Base-by-base conservation (phyloP, 73 alveolate species). In the Urostyla sp. region DNA sequence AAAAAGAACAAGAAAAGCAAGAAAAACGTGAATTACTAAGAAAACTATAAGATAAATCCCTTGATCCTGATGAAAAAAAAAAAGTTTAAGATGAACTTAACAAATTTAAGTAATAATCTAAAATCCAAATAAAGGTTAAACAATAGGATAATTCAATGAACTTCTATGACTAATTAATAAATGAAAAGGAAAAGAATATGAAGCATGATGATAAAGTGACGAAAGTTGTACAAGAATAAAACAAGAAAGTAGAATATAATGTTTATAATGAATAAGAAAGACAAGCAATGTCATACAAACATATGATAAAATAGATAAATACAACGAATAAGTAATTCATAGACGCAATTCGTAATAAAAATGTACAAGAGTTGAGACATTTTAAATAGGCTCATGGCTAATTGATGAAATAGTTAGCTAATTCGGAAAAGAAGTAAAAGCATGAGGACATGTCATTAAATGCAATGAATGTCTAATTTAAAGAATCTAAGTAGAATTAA, bases 81-180 rank as follows among this genome's bases (percentile, higher is more conserved):
- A 69, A 69, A 28, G 35, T 28, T 1, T 37, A 48, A 30, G 67
- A 18, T 23, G 48, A 49, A 27, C 36, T 69, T 2, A 54, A 69
- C 20, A 1, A 1, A 8, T 6, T 48, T 11, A 45, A 30, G 10
- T 46, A 69, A 45, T 43, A 40, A n/a, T n/a, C n/a, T n/a, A n/a
- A 44, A 69, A 69, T 21, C 11, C 30, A 3, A 13, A 49, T 27
- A 46, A 27, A 30, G 11, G 38, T 66, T 28, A 23, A 69, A 69
- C 3, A 18, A 46, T 4, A 69, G 54, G 26, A 44, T n/a, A 46
- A 66, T 20, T 16, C 20, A 11, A 26, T 69, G 32, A 69, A 69
- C 72, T 69, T 69, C 27, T 69, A 69, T 48, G 83, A 63, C 44
- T 43, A 63, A 63, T 23, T 63, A 5, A 63, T 63, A 5, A 27